Conservation (phyloP, 2,329 filamentous ascomycete genomes). For the Cladosporium oxysporum region DNA sequence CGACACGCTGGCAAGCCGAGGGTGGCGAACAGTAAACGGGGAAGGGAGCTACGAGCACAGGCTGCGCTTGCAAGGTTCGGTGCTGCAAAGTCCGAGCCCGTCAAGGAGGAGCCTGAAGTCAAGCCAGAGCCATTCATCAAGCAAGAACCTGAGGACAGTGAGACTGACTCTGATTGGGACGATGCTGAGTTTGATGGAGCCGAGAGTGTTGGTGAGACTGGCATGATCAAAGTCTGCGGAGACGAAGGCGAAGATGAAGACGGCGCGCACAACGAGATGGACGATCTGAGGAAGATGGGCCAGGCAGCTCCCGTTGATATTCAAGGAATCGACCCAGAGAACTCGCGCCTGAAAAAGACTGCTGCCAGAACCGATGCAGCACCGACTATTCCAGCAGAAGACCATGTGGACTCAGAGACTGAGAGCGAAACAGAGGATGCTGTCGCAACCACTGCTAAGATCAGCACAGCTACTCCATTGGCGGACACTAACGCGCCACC, state of each 20-base stretch:
- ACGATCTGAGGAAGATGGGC: constrained; percentile 61
- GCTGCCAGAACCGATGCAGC: background rate
- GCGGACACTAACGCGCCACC: background rate
- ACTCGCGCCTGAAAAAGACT: background rate
- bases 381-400: background rate
- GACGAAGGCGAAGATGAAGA: constrained; percentile 59
- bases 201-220: constrained; percentile 59
- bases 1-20: constrained; percentile 65
- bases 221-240: constrained; percentile 74
- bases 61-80: constrained; percentile 76
- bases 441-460: background rate
- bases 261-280: constrained; percentile 64
- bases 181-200: constrained; percentile 63
- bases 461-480: too few species aligned
- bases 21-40: constrained; percentile 72
- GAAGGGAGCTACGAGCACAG: constrained; percentile 73
- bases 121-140: constrained; percentile 55
- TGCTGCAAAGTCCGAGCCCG: constrained; percentile 42
- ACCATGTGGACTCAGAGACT: constrained; percentile 31
- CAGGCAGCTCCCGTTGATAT: constrained; percentile 7
- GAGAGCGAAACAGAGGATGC: constrained; percentile 30
- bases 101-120: constrained; percentile 39
- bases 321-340: background rate
- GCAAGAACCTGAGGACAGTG: constrained; percentile 65
- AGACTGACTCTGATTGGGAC: constrained; percentile 47